phyloP scores from a whole-genome alignment of 2,329 filamentous ascomycete species.

The Xylaria sp. region DNA sequence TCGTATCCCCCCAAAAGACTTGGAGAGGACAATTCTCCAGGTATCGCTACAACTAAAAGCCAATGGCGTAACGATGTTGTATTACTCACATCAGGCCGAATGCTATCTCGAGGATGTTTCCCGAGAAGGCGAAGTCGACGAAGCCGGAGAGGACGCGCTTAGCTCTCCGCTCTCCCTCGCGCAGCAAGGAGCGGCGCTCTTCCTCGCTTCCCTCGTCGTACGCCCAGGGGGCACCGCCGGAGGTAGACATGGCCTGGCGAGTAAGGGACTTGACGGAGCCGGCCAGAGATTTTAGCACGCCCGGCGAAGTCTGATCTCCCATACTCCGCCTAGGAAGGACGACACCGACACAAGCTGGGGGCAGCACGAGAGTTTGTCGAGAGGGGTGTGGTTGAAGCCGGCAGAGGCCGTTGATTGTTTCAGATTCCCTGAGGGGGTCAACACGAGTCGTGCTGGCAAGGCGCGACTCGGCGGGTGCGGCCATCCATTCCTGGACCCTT shows the following conservation, averaged over 20 bases:
- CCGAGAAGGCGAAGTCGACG: constrained; percentile 72
- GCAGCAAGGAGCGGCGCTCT: constrained; percentile 49
- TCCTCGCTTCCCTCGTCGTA: constrained; percentile 22
- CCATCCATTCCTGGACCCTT: not conserved
- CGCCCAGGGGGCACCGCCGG: constrained; percentile 11
- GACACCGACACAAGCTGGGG: too few species aligned
- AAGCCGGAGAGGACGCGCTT: constrained; percentile 64
- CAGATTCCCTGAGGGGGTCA: too few species aligned
- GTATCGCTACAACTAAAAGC: not conserved
- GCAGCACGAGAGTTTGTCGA: too few species aligned
- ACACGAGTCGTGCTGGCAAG: not conserved
- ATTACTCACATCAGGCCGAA: constrained; percentile 70
- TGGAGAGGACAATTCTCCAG: not conserved
- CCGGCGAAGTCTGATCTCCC: too few species aligned
- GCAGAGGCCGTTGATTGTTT: not conserved
- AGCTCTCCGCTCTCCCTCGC: constrained; percentile 50
- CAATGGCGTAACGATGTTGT: not conserved
- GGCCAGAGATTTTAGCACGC: not conserved
- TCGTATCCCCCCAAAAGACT: too few species aligned
- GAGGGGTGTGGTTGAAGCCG: not conserved
- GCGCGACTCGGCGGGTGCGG: not conserved
- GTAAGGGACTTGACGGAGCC: not conserved
- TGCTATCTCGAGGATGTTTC: constrained; percentile 76
- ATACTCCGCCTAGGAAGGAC: not conserved
- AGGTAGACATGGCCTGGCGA: not conserved